Evolutionary conservation across 441 rosid species (phyloP).

Genomic region (Populus hybrid): DNA sequence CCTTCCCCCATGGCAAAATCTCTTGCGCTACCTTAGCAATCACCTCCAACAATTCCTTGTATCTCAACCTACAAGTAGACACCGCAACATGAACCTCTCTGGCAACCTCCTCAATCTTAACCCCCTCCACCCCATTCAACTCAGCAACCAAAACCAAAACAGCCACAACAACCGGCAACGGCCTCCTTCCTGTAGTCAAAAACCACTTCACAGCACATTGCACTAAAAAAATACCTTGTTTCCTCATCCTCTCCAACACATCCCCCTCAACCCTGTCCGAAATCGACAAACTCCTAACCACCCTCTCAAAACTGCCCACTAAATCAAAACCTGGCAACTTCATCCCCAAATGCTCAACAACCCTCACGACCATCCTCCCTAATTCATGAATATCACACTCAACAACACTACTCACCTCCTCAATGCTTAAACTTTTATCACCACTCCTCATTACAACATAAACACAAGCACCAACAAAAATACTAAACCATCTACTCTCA

Average conservation of each 20-base stretch:
- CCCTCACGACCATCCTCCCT: conserved; percentile 67
- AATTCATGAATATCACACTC: conserved; percentile 60
- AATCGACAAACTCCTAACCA: conserved; percentile 28
- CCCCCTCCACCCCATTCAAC: conserved; percentile 47
- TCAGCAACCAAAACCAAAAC: conserved; percentile 64
- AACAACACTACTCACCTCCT: conserved; percentile 40
- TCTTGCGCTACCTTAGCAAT: conserved; percentile 62
- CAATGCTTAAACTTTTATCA: conserved; percentile 44
- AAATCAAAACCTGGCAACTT: conserved; percentile 56
- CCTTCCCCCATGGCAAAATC: conserved; percentile 86
- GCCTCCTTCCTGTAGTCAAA: conserved; percentile 72
- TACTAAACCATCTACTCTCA: conserved; percentile 56
- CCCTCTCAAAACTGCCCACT: conserved; percentile 46
- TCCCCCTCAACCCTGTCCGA: conserved; percentile 36
- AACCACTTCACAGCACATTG: conserved; percentile 81
- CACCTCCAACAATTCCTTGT: conserved; percentile 58
- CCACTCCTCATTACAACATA: conserved; percentile 54
- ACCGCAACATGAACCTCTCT: conserved; percentile 37
- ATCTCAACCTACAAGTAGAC: conserved; percentile 45
- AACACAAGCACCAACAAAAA: conserved; percentile 70
- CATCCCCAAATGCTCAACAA: conserved; percentile 47
- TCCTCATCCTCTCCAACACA: conserved; percentile 40
- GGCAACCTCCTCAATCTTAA: conserved; percentile 54
- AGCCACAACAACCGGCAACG: conserved; percentile 68
- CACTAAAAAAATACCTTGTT: conserved; percentile 72